Evolutionary conservation across 192 early-diverging fungal species (phyloP).

Genomic region (Coemansia sp.): DNA sequence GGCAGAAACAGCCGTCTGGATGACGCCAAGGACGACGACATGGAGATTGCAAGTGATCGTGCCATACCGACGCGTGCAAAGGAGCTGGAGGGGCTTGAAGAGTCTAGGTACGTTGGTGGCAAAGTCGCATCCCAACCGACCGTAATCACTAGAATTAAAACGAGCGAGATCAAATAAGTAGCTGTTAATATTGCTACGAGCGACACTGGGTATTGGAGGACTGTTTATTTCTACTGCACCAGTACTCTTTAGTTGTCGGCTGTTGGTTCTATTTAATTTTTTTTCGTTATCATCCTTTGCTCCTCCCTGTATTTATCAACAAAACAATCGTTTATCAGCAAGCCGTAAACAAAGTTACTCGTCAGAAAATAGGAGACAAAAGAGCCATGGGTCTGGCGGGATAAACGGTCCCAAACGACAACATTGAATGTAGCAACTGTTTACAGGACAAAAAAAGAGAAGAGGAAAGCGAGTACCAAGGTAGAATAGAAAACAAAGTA

Average conservation of each 20-base stretch:
- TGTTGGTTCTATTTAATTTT: background rate
- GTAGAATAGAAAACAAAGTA: no score
- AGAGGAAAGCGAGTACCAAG: background rate
- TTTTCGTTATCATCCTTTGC: background rate
- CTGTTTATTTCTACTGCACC: no score
- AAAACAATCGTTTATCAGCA: background rate
- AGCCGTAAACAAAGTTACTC: no score
- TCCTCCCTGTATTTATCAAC: background rate
- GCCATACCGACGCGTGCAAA: background rate
- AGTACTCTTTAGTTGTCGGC: background rate
- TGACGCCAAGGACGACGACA: conserved; percentile 13
- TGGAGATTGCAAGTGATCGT: background rate
- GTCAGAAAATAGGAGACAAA: background rate
- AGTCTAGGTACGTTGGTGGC: conserved; percentile 24
- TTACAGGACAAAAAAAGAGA: background rate
- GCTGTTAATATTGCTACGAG: no score
- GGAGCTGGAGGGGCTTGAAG: conserved; percentile 16
- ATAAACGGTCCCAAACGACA: no score
- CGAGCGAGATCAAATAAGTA: background rate
- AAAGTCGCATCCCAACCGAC: conserved; percentile 13
- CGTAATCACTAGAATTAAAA: background rate
- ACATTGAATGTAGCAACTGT: no score
- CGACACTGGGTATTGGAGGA: no score
- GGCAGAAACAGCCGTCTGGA: conserved; percentile 40
- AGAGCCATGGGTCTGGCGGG: background rate